A percentile compares a stretch with the other conserved stretches of the same genome.
phyloP scores from a whole-genome alignment of 805 yeast species.

The Myxozyma vanderwaltii region DNA sequence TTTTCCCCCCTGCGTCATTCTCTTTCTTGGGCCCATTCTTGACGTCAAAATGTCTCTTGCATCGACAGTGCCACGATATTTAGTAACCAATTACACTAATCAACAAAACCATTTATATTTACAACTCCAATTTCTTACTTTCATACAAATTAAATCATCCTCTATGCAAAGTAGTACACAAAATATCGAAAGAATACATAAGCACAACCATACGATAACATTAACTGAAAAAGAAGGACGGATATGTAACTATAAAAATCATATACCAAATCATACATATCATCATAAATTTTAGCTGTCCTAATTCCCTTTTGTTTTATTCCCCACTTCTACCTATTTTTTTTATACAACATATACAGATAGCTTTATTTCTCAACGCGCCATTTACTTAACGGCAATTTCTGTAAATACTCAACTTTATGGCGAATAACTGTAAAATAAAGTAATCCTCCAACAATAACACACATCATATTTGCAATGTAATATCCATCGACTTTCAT shows the following conservation, averaged over 20 bases:
- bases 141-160: no score
- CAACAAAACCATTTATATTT: no score
- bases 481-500: slow-evolving; percentile 79
- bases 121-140: no score
- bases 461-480: slow-evolving; percentile 72
- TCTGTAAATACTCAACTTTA: slow-evolving; percentile 66
- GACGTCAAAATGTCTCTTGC: no score
- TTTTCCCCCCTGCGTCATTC: no score
- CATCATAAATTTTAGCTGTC: slow-evolving; percentile 42
- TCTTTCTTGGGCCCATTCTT: no score
- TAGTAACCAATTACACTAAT: no score
- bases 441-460: slow-evolving; percentile 62
- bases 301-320: slow-evolving; percentile 65
- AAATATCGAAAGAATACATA: slow-evolving; percentile 46
- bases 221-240: slow-evolving; percentile 71
- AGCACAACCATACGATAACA: no score
- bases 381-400: slow-evolving; percentile 44
- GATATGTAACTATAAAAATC: no score
- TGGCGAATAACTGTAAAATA: slow-evolving; percentile 66
- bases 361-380: slow-evolving; percentile 29
- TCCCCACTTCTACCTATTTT: no score
- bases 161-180: no score
- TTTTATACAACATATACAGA: not conserved
- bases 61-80: no score
- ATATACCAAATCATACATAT: not conserved